Base-by-base conservation (phyloP, 2,329 filamentous ascomycete species). In the Metarhizium rileyi region DNA sequence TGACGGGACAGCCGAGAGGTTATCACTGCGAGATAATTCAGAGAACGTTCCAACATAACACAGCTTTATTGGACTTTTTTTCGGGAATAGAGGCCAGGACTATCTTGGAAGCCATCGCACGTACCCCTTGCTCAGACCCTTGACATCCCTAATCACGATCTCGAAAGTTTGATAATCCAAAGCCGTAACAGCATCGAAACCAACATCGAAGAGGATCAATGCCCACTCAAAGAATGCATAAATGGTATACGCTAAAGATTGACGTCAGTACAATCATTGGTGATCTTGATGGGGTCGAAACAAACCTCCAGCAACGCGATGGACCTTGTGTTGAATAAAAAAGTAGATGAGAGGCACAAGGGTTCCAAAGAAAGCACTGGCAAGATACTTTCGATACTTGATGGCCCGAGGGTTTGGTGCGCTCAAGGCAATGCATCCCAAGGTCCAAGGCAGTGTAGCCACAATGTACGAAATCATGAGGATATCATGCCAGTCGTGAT, bases 381-480 rank as follows among this genome's bases (percentile, higher is more conserved):
- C 89, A 48, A 97, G 71, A 56, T 86, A 82, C 71, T 95, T 97
- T 58, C 93, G 80, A 67, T 94, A 95, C 69, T 86, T 90, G 63
- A 96, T 77, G 6, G 93, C 88, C 54, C 73, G 80, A 12, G 84
- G 77, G 64, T 96, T 95, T 50, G 84, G 81, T 10, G 91, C 90
- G 68, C 90, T 96, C 47, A 97, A 72, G 5, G 86, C 82, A 53
- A 97, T 78, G 66, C 91, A 96, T 45, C 93, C 93, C 44, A 89
- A 68, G 2, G 91, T 98, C 93, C 93, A 98, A 2, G 93, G 93
- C 48, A 98, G 75, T 3, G 93, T 97, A 30, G 89, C 86, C 43
- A 98, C 84, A 50, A 98, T 76, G 68, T 98, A 98, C 14, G 90
- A 94, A 59, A 98, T 96, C 93, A 98, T 98, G 66, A 98, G 91